phyloP scores from a whole-genome alignment of 495 filamentous ascomycete genomes.

The Aspergillus biplanus region DNA sequence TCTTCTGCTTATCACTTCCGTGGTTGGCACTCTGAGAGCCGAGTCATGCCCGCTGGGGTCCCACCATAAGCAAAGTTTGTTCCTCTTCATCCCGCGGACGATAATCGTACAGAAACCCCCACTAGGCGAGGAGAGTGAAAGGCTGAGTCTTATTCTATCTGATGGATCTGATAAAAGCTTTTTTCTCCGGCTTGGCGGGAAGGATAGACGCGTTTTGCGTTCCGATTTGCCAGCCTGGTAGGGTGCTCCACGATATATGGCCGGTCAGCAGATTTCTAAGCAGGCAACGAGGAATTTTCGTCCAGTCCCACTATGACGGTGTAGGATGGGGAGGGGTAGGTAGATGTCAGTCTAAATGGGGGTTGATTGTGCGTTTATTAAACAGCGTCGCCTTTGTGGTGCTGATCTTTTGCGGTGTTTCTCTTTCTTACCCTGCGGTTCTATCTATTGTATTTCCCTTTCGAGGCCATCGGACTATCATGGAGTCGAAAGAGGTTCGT shows the following conservation, averaged over 20 bases:
- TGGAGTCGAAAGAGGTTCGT: background rate
- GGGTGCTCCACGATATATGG: background rate
- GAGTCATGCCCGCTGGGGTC: background rate
- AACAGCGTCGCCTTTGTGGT: no score
- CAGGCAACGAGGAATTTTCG: background rate
- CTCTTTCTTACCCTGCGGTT: no score
- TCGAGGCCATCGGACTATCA: background rate
- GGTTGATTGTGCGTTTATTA: background rate
- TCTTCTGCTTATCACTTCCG: background rate
- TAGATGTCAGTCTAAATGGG: background rate
- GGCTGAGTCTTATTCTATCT: background rate
- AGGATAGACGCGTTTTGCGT: background rate
- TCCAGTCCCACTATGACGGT: background rate
- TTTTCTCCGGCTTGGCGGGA: background rate
- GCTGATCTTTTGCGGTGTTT: no score
- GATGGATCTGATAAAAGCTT: background rate
- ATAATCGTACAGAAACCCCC: background rate
- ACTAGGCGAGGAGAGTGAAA: background rate
- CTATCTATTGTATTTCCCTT: no score
- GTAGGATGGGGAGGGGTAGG: background rate
- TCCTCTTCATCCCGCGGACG: background rate
- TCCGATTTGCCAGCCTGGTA: background rate
- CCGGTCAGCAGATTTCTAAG: background rate
- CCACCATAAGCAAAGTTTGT: background rate
- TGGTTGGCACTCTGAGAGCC: background rate